These are phyloP conservation scores for Metschnikowia gruessii DNA, from an alignment of 805 yeast genomes.

Conservation along the genomic window DNA sequence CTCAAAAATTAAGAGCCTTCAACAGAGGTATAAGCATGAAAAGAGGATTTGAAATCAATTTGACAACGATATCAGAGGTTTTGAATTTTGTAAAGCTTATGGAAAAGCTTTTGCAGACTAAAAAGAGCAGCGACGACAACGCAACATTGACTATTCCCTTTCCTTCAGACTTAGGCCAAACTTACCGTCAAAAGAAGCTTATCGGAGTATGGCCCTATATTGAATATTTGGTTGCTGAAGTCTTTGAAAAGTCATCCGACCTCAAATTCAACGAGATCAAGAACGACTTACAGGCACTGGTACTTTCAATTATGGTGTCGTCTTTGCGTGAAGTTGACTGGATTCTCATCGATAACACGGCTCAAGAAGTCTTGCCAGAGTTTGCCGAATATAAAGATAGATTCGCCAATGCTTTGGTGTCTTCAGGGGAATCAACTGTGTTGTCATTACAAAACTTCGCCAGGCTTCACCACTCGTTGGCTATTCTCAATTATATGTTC, in stretches of 20 bases:
- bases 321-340: constrained; percentile 37
- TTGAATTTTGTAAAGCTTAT: constrained; percentile 64
- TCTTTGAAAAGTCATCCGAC: constrained; percentile 53
- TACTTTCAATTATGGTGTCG: constrained; percentile 50
- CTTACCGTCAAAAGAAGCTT: constrained; percentile 45
- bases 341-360: constrained; percentile 48
- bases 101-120: constrained; percentile 37
- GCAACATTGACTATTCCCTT: constrained; percentile 36
- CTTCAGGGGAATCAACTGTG: constrained; percentile 13
- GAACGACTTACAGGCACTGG: constrained; percentile 48
- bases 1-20: constrained; percentile 9
- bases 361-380: constrained; percentile 43
- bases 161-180: constrained; percentile 62
- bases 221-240: constrained; percentile 65
- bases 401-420: constrained; percentile 23
- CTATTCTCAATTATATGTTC: constrained; percentile 59
- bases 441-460: constrained; percentile 33
- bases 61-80: constrained; percentile 52
- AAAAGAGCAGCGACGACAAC: constrained; percentile 15
- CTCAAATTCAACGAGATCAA: constrained; percentile 34
- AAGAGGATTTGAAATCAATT: constrained; percentile 30
- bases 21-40: constrained; percentile 11
- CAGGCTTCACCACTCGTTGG: constrained; percentile 68
- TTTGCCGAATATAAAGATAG: constrained; percentile 20
- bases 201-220: constrained; percentile 78